Evolutionary conservation across 768 basidiomycete genomes (phyloP), one percentile per base, ranked within the genome.

Genomic region (Psilocybe cubensis): DNA sequence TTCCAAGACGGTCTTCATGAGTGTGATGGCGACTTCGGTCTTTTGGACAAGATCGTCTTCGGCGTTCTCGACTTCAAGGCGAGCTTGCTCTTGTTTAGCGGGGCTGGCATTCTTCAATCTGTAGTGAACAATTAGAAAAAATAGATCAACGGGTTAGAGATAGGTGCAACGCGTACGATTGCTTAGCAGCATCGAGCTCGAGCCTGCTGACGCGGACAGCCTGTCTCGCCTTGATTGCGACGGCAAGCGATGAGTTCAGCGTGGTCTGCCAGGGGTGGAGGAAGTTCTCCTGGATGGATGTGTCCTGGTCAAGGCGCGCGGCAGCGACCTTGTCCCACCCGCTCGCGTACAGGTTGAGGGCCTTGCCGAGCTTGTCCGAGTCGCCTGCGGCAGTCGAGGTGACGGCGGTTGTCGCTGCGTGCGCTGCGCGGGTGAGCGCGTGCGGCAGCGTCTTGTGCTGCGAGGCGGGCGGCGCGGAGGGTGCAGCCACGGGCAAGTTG

Each of bases 1-100:
- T 66, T 98, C 96, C 35, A 99, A 82, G 14, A 98, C 96, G n/a
- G 92, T 90, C 80, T 96, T 96, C 95, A 97, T 96, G 42, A 94
- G 83, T 2, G 91, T 92, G 65, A 97, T 97, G 1, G 96, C 96
- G 27, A 96, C 91, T 72, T 99, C 97, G 21, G 97, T 99, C 80
- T 94, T 94, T 71, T 96, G 95, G 4, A 98, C 97, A 28, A 98
- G 84, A 72, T 96, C 94, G 70, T 99, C 97, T 66, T 94, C 92
- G 8, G 92, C 91, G 60, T 94, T 94, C 83, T 94, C 92, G 9
- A 94, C 91, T 63, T 96, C 93, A 20, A 97, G 85, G 46, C 92
- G 80, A 3, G 94, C 92, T 51, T 97, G 94, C 69, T 98, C 97
- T 71, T 96, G 93, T 76, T 79, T 91, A 17, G 85, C 74, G 0